Evolutionary conservation across 352 stramenopile species (phyloP).

Genomic region (Blastocystis sp.): DNA sequence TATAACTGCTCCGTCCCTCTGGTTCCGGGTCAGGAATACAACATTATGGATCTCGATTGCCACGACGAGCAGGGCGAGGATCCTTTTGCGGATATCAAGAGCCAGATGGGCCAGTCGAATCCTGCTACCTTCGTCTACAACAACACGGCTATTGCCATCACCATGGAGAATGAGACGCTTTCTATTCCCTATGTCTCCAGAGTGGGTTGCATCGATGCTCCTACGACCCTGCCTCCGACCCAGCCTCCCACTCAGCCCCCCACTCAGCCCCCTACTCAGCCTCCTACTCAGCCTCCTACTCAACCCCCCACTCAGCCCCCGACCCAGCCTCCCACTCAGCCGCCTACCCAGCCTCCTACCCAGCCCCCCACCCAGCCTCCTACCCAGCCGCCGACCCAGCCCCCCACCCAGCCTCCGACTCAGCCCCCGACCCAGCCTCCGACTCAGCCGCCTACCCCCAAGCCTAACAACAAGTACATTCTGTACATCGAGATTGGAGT

Average conservation of each 20-base stretch:
- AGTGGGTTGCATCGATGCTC: background rate
- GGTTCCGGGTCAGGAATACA: background rate
- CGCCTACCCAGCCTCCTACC: background rate
- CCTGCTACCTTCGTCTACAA: background rate
- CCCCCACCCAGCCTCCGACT: background rate
- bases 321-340: background rate
- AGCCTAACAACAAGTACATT: constrained; percentile 24
- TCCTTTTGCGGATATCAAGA: constrained; percentile 1
- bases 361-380: background rate
- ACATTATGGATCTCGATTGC: constrained; percentile 1
- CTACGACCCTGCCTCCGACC: background rate
- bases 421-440: background rate
- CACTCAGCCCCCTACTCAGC: constrained; percentile 28
- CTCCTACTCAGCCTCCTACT: background rate
- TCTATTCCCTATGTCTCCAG: background rate
- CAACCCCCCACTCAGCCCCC: background rate
- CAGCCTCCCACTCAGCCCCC: background rate
- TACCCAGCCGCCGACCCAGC: background rate
- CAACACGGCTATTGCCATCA: background rate
- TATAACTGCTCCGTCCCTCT: background rate
- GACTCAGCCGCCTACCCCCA: background rate
- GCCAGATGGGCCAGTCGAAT: background rate
- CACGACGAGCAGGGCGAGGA: background rate
- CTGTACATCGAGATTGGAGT: constrained; percentile 8
- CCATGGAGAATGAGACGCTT: background rate